Base-by-base conservation (phyloP, 352 stramenopile species). In the Globisporangium orthogonon region DNA sequence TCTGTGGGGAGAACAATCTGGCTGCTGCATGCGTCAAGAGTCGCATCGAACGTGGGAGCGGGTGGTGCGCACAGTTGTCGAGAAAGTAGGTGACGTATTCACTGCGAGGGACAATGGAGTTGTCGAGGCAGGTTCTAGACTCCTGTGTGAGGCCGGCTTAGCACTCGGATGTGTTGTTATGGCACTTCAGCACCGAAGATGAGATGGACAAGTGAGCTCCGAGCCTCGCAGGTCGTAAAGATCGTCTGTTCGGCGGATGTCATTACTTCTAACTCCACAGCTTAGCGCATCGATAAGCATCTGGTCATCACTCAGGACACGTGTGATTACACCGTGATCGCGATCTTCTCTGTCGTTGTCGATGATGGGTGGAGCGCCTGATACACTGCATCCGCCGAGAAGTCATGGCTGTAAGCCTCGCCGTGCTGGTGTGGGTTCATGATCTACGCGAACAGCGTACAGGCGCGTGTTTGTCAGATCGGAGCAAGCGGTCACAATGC, bases 41-140 rank as follows among this genome's bases (percentile, higher is more conserved):
- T 28, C 4, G 3, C 1, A 5, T 33, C 49, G 4, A 9, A 72
- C 77, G 77, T 57, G 75, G 71, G 5, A 90, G 52, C 13, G 63
- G 49, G 50, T 90, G 77, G 43, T 71, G 70, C 47, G 84, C 80
- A 68, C 76, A 90, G 41, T 72, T 70, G 47, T 88, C 72, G 39
- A 90, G 56, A 0, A 63, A 68, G 74, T 74, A 86, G 11, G 33
- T 50, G 6, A 52, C 31, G 0, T 56, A 48, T 7, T n/a, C 43
- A 15, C 28, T 10, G 23, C 23, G 23, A 23, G 23, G 23, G 23
- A 23, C 23, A 23, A 23, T 23, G 23, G 23, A 23, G 23, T 23
- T 23, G 23, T 23, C 23, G 23, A 23, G 23, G 23, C 1, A 23
- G 23, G 23, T 23, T 23, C 23, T 23, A 23, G 23, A 23, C 23